Conservation (phyloP, 2,329 filamentous ascomycete genomes). For the Colletotrichum sp. region DNA sequence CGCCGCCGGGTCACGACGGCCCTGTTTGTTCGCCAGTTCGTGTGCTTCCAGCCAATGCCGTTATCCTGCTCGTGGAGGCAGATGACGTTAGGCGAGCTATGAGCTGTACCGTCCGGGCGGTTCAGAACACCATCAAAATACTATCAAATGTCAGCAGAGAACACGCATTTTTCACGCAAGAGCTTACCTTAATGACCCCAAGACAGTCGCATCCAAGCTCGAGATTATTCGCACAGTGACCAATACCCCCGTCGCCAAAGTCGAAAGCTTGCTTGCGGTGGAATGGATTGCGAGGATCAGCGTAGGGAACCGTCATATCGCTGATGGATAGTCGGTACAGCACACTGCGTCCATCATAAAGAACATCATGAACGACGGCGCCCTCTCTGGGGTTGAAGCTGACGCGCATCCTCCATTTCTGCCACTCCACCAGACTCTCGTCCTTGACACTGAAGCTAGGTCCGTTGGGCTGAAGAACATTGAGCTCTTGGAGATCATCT, state of each 20-base stretch:
- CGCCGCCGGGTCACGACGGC: constrained; percentile 56
- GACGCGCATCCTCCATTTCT: constrained; percentile 61
- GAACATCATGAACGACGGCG: constrained; percentile 62
- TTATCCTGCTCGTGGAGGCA: constrained; percentile 74
- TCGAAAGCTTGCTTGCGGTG: constrained; percentile 72
- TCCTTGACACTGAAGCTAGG: constrained; percentile 51
- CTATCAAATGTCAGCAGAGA: constrained; percentile 35
- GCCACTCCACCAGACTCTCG: constrained; percentile 18
- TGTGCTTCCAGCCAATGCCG: constrained; percentile 74
- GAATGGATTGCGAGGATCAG: constrained; percentile 47
- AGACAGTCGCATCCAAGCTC: constrained; percentile 45
- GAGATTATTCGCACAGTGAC: constrained; percentile 69
- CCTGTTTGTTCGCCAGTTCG: constrained; percentile 67
- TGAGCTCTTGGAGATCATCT: constrained; percentile 62
- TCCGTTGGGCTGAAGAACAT: constrained; percentile 64
- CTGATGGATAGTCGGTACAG: constrained; percentile 62
- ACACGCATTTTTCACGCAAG: not conserved
- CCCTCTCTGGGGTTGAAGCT: constrained; percentile 64
- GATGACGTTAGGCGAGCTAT: constrained; percentile 60
- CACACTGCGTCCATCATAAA: constrained; percentile 60
- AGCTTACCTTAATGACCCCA: constrained; percentile 53
- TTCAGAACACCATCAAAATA: constrained; percentile 56
- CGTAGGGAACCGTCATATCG: constrained; percentile 48
- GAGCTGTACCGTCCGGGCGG: constrained; percentile 56
- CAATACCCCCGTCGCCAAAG: constrained; percentile 71